Conservation (phyloP, 2,329 filamentous ascomycete species). For the Cladosporium sp. region DNA sequence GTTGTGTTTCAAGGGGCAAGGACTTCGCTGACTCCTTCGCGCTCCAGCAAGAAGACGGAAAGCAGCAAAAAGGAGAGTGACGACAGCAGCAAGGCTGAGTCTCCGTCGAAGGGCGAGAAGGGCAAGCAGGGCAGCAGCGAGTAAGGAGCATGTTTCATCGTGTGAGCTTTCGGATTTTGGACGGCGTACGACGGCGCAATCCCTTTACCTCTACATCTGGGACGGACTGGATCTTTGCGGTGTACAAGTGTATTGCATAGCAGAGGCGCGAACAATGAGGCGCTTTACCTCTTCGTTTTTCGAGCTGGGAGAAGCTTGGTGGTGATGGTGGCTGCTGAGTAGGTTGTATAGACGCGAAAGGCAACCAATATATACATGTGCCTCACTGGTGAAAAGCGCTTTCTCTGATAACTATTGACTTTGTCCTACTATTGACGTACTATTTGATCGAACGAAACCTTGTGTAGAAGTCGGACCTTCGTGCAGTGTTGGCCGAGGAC, state of each 20-base stretch:
- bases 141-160: not conserved
- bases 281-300: not conserved
- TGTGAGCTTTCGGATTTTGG: not conserved
- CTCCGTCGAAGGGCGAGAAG: not conserved
- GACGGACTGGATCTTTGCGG: not conserved
- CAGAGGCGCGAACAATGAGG: not conserved
- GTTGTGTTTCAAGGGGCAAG: slow-evolving; percentile 17
- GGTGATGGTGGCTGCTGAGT: not conserved
- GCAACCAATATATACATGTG: slow-evolving; percentile 1
- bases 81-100: not conserved
- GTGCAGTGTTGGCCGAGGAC: too few relatives aligned
- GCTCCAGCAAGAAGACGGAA: slow-evolving; percentile 16
- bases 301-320: not conserved
- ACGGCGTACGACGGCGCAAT: not conserved
- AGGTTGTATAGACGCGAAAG: slow-evolving; percentile 10
- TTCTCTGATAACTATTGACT: too few relatives aligned
- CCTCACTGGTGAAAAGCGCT: too few relatives aligned
- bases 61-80: slow-evolving; percentile 10
- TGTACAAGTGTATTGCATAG: slow-evolving; percentile 11
- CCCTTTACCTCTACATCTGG: not conserved
- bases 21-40: slow-evolving; percentile 22
- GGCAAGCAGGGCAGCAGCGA: not conserved
- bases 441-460: too few relatives aligned
- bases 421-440: too few relatives aligned
- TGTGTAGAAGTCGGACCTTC: too few relatives aligned